These are phyloP conservation scores for Candolleomyces aberdarensis DNA, from an alignment of 768 basidiomycete genomes.

Conservation along the genomic window DNA sequence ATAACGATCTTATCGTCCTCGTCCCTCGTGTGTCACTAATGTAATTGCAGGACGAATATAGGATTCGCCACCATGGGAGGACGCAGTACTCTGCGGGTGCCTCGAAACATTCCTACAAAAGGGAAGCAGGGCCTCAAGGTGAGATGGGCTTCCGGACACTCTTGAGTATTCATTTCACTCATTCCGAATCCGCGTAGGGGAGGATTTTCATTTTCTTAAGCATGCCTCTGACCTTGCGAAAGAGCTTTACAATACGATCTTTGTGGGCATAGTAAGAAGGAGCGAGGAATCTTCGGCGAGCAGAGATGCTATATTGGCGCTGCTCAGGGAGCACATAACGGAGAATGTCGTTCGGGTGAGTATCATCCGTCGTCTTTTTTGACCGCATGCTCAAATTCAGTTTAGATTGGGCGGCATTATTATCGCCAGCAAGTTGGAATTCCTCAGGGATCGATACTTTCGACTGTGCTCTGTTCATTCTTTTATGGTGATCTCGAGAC, in stretches of 20 bases:
- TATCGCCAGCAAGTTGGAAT: conserved; percentile 93
- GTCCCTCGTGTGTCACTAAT: background rate
- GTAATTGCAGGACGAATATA: conserved; percentile 61
- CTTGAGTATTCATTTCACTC: background rate
- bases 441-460: conserved; percentile 97
- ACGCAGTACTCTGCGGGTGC: conserved; percentile 43
- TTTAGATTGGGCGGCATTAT: conserved; percentile 74
- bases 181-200: conserved; percentile 45
- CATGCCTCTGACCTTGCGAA: conserved; percentile 67
- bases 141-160: background rate
- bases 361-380: background rate
- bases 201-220: conserved; percentile 70
- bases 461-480: conserved; percentile 87
- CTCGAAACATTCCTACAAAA: conserved; percentile 52
- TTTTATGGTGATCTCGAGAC: conserved; percentile 92
- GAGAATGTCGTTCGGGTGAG: conserved; percentile 88
- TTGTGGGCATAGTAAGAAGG: conserved; percentile 71
- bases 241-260: conserved; percentile 69
- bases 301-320: conserved; percentile 58
- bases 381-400: conserved; percentile 2
- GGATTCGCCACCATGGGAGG: conserved; percentile 67
- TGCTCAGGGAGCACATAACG: conserved; percentile 87
- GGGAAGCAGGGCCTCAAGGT: conserved; percentile 71
- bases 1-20: background rate
- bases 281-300: conserved; percentile 21